phyloP scores from a whole-genome alignment of 768 basidiomycete genomes.

The Amanita muscaria region DNA sequence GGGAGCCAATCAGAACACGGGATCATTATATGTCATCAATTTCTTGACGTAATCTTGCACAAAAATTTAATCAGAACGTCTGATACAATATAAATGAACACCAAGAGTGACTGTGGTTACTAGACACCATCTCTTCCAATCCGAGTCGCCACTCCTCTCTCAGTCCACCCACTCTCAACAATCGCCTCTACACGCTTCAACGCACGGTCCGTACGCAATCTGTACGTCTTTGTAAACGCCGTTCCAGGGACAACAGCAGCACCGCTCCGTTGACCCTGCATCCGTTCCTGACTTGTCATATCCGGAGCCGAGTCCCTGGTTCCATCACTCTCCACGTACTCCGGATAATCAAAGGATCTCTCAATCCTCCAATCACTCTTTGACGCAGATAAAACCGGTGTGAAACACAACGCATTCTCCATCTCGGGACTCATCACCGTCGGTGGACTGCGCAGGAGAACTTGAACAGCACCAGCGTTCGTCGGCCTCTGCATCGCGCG shows the following conservation, averaged over 20 bases:
- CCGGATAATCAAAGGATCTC: too few relatives aligned
- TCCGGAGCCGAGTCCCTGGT: background rate
- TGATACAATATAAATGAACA: too few relatives aligned
- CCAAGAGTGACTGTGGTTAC: too few relatives aligned
- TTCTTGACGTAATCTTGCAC: too few relatives aligned
- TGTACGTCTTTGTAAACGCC: slow-evolving; percentile 10
- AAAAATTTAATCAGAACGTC: too few relatives aligned
- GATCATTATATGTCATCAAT: too few relatives aligned
- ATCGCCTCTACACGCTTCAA: slow-evolving; percentile 28
- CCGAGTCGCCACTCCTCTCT: slow-evolving; percentile 10
- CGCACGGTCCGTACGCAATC: slow-evolving; percentile 16
- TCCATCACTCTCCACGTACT: slow-evolving; percentile 1
- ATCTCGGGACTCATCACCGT: slow-evolving; percentile 49
- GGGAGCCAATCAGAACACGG: too few relatives aligned
- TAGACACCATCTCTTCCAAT: too few relatives aligned
- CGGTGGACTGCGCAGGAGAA: slow-evolving; percentile 41
- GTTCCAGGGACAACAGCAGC: background rate
- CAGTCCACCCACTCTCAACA: slow-evolving; percentile 26
- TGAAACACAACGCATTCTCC: slow-evolving; percentile 49
- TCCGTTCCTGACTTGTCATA: too few relatives aligned
- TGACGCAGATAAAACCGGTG: slow-evolving; percentile 18
- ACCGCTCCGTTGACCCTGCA: too few relatives aligned
- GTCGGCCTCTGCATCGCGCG: too few relatives aligned
- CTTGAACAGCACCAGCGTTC: too few relatives aligned
- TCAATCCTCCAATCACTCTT: background rate